A percentile compares a stretch with the other conserved stretches of the same genome.
Evolutionary conservation across 495 filamentous ascomycete species (phyloP).

Genomic region (Xylona heveae): DNA sequence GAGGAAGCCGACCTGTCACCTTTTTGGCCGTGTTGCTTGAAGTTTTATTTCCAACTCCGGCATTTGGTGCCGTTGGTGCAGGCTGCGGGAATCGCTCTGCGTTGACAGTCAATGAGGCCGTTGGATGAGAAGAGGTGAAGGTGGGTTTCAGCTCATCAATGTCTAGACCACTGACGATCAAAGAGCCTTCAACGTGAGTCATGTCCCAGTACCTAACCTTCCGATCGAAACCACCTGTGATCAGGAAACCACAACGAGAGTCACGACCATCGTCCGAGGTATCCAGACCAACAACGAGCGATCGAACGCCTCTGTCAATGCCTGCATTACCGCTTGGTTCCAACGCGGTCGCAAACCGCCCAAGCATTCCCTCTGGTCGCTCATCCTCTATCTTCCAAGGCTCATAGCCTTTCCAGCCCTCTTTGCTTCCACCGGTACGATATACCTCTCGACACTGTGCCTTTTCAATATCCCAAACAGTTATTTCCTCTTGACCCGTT

Average conservation of each 20-base stretch:
- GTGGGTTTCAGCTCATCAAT: constrained; percentile 46
- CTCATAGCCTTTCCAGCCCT: constrained; percentile 48
- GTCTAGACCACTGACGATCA: constrained; percentile 59
- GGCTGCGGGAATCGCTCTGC: constrained; percentile 42
- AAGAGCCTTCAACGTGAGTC: constrained; percentile 44
- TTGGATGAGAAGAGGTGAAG: constrained; percentile 51
- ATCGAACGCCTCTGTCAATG: constrained; percentile 27
- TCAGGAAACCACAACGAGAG: constrained; percentile 41
- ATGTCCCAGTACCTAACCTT: constrained; percentile 91
- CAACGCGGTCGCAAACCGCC: constrained; percentile 57
- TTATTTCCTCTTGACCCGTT: constrained; percentile 78
- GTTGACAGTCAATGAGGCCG: constrained; percentile 42
- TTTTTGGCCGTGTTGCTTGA: constrained; percentile 16
- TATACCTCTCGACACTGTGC: constrained; percentile 77
- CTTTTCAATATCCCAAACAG: constrained; percentile 90
- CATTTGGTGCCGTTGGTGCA: constrained; percentile 17
- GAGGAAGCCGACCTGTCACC: constrained; percentile 29
- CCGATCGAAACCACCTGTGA: constrained; percentile 75
- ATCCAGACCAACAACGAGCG: constrained; percentile 30
- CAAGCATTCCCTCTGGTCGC: constrained; percentile 68
- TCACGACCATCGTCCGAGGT: constrained; percentile 32
- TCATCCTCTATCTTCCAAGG: constrained; percentile 84
- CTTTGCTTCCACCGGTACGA: constrained; percentile 33
- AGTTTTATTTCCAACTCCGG: constrained; percentile 15
- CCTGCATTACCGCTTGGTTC: constrained; percentile 28